A percentile compares a stretch with the other conserved stretches of the same genome.
phyloP scores from a whole-genome alignment of 768 basidiomycete genomes.

The Pisolithus orientalis region DNA sequence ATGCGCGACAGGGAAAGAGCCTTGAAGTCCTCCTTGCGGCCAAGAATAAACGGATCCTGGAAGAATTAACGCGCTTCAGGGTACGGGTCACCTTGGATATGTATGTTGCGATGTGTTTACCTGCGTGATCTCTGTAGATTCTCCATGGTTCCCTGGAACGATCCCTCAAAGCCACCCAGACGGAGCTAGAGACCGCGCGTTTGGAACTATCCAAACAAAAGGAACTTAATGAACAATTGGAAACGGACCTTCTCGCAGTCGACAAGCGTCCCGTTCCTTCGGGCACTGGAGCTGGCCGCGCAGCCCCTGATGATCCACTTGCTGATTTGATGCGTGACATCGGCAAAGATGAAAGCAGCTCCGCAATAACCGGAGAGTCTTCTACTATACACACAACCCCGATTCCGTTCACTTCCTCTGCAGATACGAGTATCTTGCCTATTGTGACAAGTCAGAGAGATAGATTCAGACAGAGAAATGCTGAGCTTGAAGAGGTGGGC shows the following conservation, averaged over 20 bases:
- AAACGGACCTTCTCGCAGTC: conserved; percentile 83
- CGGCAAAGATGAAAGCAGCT: conserved; percentile 7
- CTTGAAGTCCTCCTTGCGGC: conserved; percentile 86
- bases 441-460: conserved; percentile 98
- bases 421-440: conserved; percentile 93
- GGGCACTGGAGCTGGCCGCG: conserved; percentile 19
- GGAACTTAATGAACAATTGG: conserved; percentile 80
- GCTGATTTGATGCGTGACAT: conserved; percentile 66
- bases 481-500: conserved; percentile 88
- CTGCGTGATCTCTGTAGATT: conserved; percentile 42
- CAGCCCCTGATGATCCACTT: conserved; percentile 48
- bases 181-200: conserved; percentile 51
- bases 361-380: conserved; percentile 13
- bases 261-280: conserved; percentile 39
- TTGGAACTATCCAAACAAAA: conserved; percentile 74
- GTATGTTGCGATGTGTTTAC: neutral
- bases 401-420: conserved; percentile 64
- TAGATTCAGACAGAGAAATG: conserved; percentile 94
- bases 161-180: conserved; percentile 50
- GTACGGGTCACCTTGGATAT: conserved; percentile 35
- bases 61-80: conserved; percentile 88
- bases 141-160: conserved; percentile 76
- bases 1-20: conserved; percentile 68
- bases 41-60: conserved; percentile 90
- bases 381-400: conserved; percentile 46